Conservation (phyloP, 1,284 basidiomycete genomes). For the Trichosporon coremiiforme region DNA sequence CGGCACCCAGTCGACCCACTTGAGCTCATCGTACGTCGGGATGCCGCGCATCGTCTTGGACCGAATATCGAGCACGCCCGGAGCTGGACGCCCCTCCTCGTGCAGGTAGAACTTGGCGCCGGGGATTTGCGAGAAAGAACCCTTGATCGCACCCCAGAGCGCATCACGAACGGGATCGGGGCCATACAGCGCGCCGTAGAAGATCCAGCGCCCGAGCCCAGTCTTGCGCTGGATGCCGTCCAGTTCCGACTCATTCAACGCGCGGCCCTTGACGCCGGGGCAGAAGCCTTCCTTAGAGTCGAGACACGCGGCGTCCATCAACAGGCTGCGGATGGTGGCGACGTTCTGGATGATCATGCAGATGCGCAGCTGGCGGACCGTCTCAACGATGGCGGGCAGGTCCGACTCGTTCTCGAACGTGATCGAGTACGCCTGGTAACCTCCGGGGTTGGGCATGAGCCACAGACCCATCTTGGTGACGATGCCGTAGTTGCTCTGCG, state of each 20-base stretch:
- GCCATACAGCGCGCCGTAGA: slow-evolving; percentile 26
- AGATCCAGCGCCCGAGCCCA: slow-evolving; percentile 19
- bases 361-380: slow-evolving; percentile 23
- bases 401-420: slow-evolving; percentile 25
- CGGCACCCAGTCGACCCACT: slow-evolving; percentile 27
- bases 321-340: slow-evolving; percentile 22
- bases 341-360: slow-evolving; percentile 26
- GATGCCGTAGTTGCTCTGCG: slow-evolving; percentile 27
- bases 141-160: slow-evolving; percentile 23
- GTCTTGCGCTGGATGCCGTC: slow-evolving; percentile 20
- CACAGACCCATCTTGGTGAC: slow-evolving; percentile 24
- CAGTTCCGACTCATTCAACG: slow-evolving; percentile 18
- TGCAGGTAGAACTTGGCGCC: slow-evolving; percentile 25
- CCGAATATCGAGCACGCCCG: slow-evolving; percentile 23
- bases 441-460: slow-evolving; percentile 26
- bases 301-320: slow-evolving; percentile 17
- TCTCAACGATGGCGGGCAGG: slow-evolving; percentile 24
- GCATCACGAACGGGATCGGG: slow-evolving; percentile 22
- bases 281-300: slow-evolving; percentile 21
- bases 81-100: slow-evolving; percentile 20
- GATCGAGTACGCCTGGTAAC: slow-evolving; percentile 26
- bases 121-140: slow-evolving; percentile 14
- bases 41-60: slow-evolving; percentile 24
- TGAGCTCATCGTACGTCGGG: slow-evolving; percentile 25
- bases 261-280: slow-evolving; percentile 16